A percentile compares a stretch with the other conserved stretches of the same genome.
phyloP scores from a whole-genome alignment of 2,329 filamentous ascomycete genomes.

The Colletotrichum sidae region DNA sequence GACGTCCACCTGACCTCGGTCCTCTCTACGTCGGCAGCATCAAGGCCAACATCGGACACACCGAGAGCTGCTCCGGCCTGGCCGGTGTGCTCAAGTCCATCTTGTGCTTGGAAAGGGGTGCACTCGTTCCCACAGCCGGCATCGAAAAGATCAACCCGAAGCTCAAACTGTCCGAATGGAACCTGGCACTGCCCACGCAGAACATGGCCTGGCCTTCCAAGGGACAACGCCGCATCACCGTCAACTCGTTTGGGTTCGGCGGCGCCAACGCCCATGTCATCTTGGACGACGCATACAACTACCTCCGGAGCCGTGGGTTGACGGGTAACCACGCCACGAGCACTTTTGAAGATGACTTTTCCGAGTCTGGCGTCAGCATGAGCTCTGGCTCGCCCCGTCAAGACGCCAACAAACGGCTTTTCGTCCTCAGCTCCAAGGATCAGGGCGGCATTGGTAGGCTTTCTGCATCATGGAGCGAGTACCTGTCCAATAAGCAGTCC shows the following conservation, averaged over 20 bases:
- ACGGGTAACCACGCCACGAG: conserved; percentile 5
- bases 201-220: conserved; percentile 41
- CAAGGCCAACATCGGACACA: conserved; percentile 56
- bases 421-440: conserved; percentile 16
- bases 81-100: conserved; percentile 56
- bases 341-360: conserved; percentile 10
- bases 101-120: conserved; percentile 51
- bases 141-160: conserved; percentile 58
- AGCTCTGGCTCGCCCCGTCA: conserved; percentile 11
- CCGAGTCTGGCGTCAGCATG: conserved; percentile 9
- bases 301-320: conserved; percentile 2
- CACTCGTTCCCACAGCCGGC: conserved; percentile 64
- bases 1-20: conserved; percentile 46
- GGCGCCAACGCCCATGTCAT: conserved; percentile 34
- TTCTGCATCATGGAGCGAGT: background rate
- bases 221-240: conserved; percentile 59
- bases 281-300: conserved; percentile 45
- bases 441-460: conserved; percentile 9
- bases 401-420: conserved; percentile 9
- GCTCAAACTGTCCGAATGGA: conserved; percentile 46
- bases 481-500: conserved; percentile 5
- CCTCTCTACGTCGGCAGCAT: conserved; percentile 46
- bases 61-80: conserved; percentile 56
- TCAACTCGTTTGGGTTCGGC: conserved; percentile 33
- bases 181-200: conserved; percentile 45